These are phyloP conservation scores for Dothistroma septosporum DNA, from an alignment of 2,329 filamentous ascomycete genomes.

Conservation along the genomic window DNA sequence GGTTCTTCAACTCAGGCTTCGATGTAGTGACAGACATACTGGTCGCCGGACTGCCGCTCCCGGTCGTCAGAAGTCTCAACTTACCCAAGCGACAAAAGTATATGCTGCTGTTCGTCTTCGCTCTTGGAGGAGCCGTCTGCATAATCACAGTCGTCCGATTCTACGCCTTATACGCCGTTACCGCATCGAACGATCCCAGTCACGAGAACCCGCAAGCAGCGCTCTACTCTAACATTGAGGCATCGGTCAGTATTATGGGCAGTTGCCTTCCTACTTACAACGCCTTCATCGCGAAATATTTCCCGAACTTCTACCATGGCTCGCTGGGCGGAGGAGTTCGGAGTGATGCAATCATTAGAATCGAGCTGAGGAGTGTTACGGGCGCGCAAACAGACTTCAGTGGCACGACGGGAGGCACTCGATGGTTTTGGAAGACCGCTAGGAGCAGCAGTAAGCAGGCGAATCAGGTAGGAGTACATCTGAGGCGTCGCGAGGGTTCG, in stretches of 20 bases:
- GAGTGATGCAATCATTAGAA: not conserved
- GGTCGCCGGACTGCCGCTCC: conserved; percentile 32
- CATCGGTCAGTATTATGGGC: conserved; percentile 32
- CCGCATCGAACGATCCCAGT: conserved; percentile 21
- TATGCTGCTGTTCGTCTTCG: conserved; percentile 32
- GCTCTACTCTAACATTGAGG: conserved; percentile 33
- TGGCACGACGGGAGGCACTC: not conserved
- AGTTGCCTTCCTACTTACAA: conserved; percentile 34
- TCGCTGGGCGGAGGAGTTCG: not conserved
- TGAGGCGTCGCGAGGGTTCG: not conserved
- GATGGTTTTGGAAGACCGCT: not conserved
- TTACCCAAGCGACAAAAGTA: conserved; percentile 30
- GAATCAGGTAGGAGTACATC: not conserved
- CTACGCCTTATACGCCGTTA: conserved; percentile 23
- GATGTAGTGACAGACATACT: conserved; percentile 35
- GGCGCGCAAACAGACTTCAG: not conserved
- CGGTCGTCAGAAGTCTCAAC: conserved; percentile 28
- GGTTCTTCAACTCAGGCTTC: conserved; percentile 24
- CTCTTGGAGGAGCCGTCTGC: conserved; percentile 30
- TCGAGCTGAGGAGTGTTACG: not conserved
- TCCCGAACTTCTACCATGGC: conserved; percentile 9
- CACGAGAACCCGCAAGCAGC: conserved; percentile 29
- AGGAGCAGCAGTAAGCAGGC: not conserved
- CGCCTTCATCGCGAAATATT: conserved; percentile 20
- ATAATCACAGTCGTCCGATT: conserved; percentile 29